A percentile compares a stretch with the other conserved stretches of the same genome.
Conservation (phyloP, 345 rosid species). For the Moricandia arvensis region DNA sequence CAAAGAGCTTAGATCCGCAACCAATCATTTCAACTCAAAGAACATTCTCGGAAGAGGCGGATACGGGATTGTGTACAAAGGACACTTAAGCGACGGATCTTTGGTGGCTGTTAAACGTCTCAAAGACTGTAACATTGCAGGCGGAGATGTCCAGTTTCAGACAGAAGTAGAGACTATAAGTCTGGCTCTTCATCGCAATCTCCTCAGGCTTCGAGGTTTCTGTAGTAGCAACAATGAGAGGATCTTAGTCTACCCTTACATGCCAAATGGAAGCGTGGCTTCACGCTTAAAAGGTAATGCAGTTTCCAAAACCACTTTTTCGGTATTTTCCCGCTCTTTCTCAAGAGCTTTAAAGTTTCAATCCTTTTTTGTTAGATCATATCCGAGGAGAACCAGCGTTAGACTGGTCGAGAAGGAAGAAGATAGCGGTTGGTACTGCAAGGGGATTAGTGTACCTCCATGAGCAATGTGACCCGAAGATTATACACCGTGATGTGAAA, state of each 20-base stretch:
- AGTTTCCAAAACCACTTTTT: not conserved
- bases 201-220: conserved; percentile 92
- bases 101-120: conserved; percentile 96
- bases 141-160: conserved; percentile 97
- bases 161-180: conserved; percentile 96
- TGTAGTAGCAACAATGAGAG: conserved; percentile 90
- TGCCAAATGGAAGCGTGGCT: conserved; percentile 96
- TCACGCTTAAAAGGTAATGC: conserved; percentile 81
- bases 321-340: too few species aligned
- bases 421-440: conserved; percentile 87
- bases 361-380: conserved; percentile 46
- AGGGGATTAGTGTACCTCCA: conserved; percentile 85
- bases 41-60: conserved; percentile 94
- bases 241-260: conserved; percentile 91
- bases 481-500: conserved; percentile 92
- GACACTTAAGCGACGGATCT: conserved; percentile 67
- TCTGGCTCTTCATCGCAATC: conserved; percentile 94
- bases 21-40: conserved; percentile 79
- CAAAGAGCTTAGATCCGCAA: conserved; percentile 90
- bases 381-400: conserved; percentile 65
- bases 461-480: conserved; percentile 93
- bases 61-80: conserved; percentile 93
- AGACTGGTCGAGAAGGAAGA: conserved; percentile 85
- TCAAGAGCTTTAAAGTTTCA: not conserved
- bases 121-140: conserved; percentile 80